Evolutionary conservation across 495 filamentous ascomycete genomes (phyloP).

Genomic region (Aspergillus hancockii): DNA sequence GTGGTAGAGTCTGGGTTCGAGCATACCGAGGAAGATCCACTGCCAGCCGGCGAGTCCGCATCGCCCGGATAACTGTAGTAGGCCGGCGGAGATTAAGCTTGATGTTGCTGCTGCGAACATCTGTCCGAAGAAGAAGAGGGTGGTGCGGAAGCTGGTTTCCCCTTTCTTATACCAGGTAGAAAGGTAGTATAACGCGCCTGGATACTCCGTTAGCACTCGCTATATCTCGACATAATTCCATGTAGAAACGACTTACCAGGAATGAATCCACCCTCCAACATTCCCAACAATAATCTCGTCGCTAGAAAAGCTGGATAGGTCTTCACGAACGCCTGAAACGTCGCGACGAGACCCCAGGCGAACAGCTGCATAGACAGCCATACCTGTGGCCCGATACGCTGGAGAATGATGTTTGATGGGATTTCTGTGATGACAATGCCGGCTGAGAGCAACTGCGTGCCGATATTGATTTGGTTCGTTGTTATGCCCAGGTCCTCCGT

Average conservation of each 20-base stretch:
- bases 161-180: constrained; percentile 61
- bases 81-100: constrained; percentile 52
- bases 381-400: constrained; percentile 51
- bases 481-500: constrained; percentile 54
- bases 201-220: neutral
- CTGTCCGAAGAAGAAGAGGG: constrained; percentile 57
- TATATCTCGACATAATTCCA: neutral
- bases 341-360: constrained; percentile 60
- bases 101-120: constrained; percentile 54
- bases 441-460: constrained; percentile 53
- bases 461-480: constrained; percentile 60
- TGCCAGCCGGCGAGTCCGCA: constrained; percentile 57
- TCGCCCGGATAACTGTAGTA: constrained; percentile 52
- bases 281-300: constrained; percentile 56
- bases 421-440: constrained; percentile 61
- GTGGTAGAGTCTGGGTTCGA: neutral
- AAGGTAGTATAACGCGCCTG: constrained; percentile 59
- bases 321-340: constrained; percentile 59
- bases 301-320: constrained; percentile 50
- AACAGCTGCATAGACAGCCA: constrained; percentile 60
- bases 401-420: constrained; percentile 57
- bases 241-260: constrained; percentile 36
- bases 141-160: constrained; percentile 56
- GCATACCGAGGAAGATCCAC: constrained; percentile 59
- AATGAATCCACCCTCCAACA: constrained; percentile 61